Conservation (phyloP, 352 stramenopile species). For the Pythium guiyangense region DNA sequence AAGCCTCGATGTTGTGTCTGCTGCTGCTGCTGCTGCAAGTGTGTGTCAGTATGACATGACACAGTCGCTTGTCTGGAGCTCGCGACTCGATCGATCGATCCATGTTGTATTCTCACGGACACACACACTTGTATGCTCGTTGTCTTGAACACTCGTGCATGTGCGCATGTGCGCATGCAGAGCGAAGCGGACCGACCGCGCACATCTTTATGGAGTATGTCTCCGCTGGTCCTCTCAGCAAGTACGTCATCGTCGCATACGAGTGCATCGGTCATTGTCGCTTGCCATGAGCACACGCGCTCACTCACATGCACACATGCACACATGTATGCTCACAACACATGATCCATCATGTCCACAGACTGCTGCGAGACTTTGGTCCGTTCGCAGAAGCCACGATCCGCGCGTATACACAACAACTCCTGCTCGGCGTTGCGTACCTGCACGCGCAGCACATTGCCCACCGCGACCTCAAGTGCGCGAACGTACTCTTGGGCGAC, state of each 20-base stretch:
- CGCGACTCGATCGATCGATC: too few relatives aligned
- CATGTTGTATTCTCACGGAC: too few relatives aligned
- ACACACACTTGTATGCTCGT: not conserved
- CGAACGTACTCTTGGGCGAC: conserved; percentile 73
- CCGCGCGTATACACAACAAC: conserved; percentile 43
- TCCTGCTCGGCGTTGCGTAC: conserved; percentile 64
- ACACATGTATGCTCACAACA: not conserved
- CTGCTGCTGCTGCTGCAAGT: too few relatives aligned
- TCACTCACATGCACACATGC: not conserved
- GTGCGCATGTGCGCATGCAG: conserved; percentile 16
- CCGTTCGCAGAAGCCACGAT: conserved; percentile 62
- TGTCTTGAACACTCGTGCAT: not conserved
- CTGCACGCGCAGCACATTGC: conserved; percentile 68
- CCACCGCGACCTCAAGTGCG: conserved; percentile 87
- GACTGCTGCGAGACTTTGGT: conserved; percentile 80
- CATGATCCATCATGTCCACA: conserved; percentile 6
- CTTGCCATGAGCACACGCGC: too few relatives aligned
- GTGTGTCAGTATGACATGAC: too few relatives aligned
- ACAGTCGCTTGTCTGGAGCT: too few relatives aligned
- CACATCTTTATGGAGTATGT: conserved; percentile 89
- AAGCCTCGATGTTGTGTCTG: not conserved
- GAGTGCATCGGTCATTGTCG: too few relatives aligned
- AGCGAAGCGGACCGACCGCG: conserved; percentile 44
- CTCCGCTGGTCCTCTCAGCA: conserved; percentile 69
- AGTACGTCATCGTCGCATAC: conserved; percentile 14